Conservation (phyloP, 2,329 filamentous ascomycete genomes). For the Geosmithia flava region DNA sequence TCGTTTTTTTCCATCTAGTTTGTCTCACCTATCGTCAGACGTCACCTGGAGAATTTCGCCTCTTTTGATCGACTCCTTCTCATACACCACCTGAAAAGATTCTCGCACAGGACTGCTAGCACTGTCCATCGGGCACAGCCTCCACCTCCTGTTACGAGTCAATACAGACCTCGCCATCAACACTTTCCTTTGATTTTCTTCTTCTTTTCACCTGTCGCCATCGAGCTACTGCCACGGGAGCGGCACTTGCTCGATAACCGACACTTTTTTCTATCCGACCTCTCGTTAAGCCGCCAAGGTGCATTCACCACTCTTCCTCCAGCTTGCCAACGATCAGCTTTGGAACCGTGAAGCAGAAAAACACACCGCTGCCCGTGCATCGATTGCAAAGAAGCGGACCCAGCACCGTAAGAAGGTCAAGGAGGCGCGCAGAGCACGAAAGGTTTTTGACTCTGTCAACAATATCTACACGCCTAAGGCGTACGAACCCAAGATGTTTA, state of each 20-base stretch:
- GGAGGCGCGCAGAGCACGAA: constrained; percentile 20
- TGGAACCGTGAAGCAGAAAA: constrained; percentile 15
- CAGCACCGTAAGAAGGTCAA: constrained; percentile 19
- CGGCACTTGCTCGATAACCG: background rate
- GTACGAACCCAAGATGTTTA: constrained; percentile 33
- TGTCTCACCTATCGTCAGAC: background rate
- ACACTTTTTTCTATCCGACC: constrained; percentile 1
- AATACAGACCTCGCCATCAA: background rate
- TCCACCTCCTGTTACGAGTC: background rate
- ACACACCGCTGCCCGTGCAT: constrained; percentile 9
- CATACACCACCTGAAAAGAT: no score
- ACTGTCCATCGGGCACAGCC: no score
- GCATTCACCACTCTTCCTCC: constrained; percentile 61
- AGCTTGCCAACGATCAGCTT: constrained; percentile 33
- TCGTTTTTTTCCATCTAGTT: no score
- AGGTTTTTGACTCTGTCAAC: constrained; percentile 24
- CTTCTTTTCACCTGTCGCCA: background rate
- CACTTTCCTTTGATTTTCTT: background rate
- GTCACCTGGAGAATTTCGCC: background rate
- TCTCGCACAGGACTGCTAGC: background rate
- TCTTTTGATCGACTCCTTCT: background rate
- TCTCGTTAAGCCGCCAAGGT: constrained; percentile 39
- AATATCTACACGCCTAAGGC: constrained; percentile 30
- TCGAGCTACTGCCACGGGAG: background rate
- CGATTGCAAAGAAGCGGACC: constrained; percentile 18